Evolutionary conservation across 805 yeast species (phyloP).

Genomic region (Candida incommunis): DNA sequence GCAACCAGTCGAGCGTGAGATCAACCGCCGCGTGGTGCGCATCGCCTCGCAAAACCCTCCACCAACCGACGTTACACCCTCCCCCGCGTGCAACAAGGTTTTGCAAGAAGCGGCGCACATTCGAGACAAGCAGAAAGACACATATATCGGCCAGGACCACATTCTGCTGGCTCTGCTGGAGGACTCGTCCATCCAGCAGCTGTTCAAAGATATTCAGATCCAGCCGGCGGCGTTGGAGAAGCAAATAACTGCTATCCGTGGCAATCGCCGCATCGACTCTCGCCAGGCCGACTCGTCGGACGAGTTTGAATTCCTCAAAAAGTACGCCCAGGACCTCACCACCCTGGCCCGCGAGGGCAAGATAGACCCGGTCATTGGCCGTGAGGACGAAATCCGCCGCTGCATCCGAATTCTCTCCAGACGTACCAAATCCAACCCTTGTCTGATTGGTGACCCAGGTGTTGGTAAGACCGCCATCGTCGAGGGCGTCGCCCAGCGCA

Average conservation of each 20-base stretch:
- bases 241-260: conserved; percentile 72
- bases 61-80: conserved; percentile 65
- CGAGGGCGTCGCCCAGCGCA: conserved; percentile 97
- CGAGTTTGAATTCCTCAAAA: conserved; percentile 66
- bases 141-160: conserved; percentile 90
- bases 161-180: conserved; percentile 72
- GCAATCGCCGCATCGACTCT: conserved; percentile 82
- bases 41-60: conserved; percentile 84
- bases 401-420: conserved; percentile 93
- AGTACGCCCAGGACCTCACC: conserved; percentile 89
- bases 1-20: conserved; percentile 60
- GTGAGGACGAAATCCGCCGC: conserved; percentile 95
- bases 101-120: conserved; percentile 62
- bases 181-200: conserved; percentile 51
- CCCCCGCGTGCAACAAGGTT: conserved; percentile 64
- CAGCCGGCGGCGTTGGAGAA: conserved; percentile 59
- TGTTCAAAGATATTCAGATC: conserved; percentile 55
- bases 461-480: conserved; percentile 97
- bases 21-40: conserved; percentile 70
- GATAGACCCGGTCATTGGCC: conserved; percentile 95
- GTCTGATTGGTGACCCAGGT: conserved; percentile 97
- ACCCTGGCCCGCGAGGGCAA: conserved; percentile 88
- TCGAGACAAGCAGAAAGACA: conserved; percentile 78
- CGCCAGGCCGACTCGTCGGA: conserved; percentile 86
- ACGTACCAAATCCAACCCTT: conserved; percentile 93